Conservation (phyloP, 2,329 filamentous ascomycete species). For the Verticillium tricorpus region DNA sequence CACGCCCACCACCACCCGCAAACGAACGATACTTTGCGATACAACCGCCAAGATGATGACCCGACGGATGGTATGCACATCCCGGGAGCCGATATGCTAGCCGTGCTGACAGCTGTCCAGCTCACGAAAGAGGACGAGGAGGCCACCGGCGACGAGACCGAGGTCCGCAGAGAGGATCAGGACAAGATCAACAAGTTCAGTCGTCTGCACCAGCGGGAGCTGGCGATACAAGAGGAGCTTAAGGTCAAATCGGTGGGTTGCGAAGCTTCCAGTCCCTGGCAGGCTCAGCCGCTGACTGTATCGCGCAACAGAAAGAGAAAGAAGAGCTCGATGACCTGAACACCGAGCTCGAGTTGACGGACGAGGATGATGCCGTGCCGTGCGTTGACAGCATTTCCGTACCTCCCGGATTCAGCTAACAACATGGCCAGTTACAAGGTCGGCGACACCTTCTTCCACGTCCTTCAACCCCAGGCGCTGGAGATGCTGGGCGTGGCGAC, state of each 20-base stretch:
- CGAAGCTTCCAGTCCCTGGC: too few species aligned
- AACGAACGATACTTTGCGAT: neutral
- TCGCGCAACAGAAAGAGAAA: slow-evolving; percentile 76
- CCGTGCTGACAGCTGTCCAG: slow-evolving; percentile 39
- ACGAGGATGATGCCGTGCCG: slow-evolving; percentile 92
- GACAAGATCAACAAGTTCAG: slow-evolving; percentile 99
- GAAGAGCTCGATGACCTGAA: slow-evolving; percentile 94
- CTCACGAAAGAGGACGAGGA: slow-evolving; percentile 92
- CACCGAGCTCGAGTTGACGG: slow-evolving; percentile 85
- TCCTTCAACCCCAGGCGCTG: slow-evolving; percentile 80
- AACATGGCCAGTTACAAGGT: slow-evolving; percentile 76
- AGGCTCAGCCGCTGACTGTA: slow-evolving; percentile 9
- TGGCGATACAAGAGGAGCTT: slow-evolving; percentile 73
- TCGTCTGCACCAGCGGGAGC: slow-evolving; percentile 82
- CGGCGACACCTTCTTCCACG: slow-evolving; percentile 88
- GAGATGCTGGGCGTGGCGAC: slow-evolving; percentile 72
- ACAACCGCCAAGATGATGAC: slow-evolving; percentile 38
- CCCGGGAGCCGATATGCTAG: too few species aligned
- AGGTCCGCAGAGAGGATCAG: slow-evolving; percentile 94
- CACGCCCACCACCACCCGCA: neutral
- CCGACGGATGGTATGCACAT: slow-evolving; percentile 51
- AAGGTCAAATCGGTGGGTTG: slow-evolving; percentile 70
- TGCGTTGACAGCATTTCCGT: slow-evolving; percentile 39
- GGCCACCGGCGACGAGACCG: slow-evolving; percentile 72
- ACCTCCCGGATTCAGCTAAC: neutral